Base-by-base conservation (phyloP, 139 green algal species). In the Haematococcus sp. region DNA sequence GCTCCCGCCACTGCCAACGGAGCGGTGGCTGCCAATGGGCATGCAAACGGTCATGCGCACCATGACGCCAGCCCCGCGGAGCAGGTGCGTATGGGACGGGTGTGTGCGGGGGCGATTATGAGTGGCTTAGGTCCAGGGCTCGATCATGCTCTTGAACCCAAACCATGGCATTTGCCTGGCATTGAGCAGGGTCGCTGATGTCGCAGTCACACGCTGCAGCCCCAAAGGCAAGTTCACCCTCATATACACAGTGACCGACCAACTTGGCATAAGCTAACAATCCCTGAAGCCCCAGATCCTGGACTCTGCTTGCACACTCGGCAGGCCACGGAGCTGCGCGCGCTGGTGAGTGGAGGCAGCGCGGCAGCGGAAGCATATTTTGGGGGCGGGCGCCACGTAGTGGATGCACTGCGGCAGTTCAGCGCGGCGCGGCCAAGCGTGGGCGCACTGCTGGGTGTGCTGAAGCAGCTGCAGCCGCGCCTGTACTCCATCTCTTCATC, bases 401-500 rank as follows among this genome's bases (percentile, higher is more conserved):
- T 86, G 7, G 92, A 97, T 59, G 75, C 95, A 13, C 69, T 97
- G 63, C 30, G 59, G 30, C 88, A 94, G 34, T 93, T 86, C 27
- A 44, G 17, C 0, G 63, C 73, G 1, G 81, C 70, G 2, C 31
- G 25, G 23, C 56, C 43, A 19, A 32, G 27, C 30, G 3, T 33
- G 63, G 46, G 4, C 68, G 55, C 77, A 85, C 59, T 88, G 58
- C 71, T 88, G 63, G 43, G 58, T 4, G 52, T 69, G 43, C 82
- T 97, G 79, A 81, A 92, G 28, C 89, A 84, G 59, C 87, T 97
- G 75, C 86, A 91, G 82, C 92, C 93, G 0, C 86, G 93, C 15
- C 88, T 97, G 25, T 97, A 97, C 83, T 92, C 83, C 60, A 97
- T 97, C 68, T 94, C 86, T 5, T 90, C 78, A 3, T 90, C 83